phyloP scores from a whole-genome alignment of 2,329 filamentous ascomycete species.

The Stemphylium beticola region DNA sequence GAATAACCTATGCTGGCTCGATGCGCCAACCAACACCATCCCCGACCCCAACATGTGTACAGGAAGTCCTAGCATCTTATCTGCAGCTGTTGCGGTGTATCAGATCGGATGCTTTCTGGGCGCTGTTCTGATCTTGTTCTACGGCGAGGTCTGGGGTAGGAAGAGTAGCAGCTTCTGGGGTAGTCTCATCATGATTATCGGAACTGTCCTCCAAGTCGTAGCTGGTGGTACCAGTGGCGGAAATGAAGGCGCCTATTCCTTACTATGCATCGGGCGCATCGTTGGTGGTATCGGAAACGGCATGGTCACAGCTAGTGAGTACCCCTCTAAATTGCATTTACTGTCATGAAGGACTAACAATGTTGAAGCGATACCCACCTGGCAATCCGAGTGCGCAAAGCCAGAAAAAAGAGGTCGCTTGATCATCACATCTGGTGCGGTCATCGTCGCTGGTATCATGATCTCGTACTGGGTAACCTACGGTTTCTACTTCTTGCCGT shows the following conservation, averaged over 20 bases:
- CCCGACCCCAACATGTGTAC: constrained; percentile 19
- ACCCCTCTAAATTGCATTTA: constrained; percentile 6
- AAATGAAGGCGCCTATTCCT: constrained; percentile 65
- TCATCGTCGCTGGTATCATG: constrained; percentile 46
- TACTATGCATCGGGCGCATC: constrained; percentile 32
- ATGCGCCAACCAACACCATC: constrained; percentile 13
- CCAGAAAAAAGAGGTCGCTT: constrained; percentile 40
- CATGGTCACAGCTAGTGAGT: constrained; percentile 57
- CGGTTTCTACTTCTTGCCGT: constrained; percentile 33
- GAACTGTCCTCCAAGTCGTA: constrained; percentile 63
- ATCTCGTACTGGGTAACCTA: constrained; percentile 47
- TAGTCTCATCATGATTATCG: constrained; percentile 41
- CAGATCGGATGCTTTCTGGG: constrained; percentile 51
- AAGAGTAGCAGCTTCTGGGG: constrained; percentile 34
- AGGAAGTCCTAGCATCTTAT: constrained; percentile 22
- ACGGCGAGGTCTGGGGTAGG: constrained; percentile 64
- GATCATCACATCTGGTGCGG: constrained; percentile 49
- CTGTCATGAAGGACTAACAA: background rate
- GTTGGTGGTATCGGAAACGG: constrained; percentile 45
- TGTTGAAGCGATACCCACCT: constrained; percentile 12
- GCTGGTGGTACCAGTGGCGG: constrained; percentile 11
- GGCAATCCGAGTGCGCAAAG: constrained; percentile 37
- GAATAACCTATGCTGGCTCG: constrained; percentile 22
- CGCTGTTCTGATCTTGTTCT: constrained; percentile 44
- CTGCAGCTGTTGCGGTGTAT: constrained; percentile 23